These are phyloP conservation scores for Nymphaea thermarum DNA, from an alignment of 164 flowering plant genomes.

Conservation along the genomic window DNA sequence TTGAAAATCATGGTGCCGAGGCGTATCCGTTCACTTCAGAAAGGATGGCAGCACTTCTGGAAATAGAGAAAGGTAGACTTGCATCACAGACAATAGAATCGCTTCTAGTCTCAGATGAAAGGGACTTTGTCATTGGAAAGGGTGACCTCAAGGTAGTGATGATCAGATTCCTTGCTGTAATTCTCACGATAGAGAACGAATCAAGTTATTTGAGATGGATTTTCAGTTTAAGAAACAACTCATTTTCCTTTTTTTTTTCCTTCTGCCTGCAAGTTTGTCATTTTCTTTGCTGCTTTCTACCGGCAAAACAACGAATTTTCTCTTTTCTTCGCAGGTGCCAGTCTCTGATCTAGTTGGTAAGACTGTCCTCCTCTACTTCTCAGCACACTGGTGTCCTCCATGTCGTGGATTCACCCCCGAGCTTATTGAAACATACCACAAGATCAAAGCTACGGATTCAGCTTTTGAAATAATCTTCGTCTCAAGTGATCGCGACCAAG, in stretches of 20 bases:
- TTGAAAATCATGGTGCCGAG: slow-evolving; percentile 14
- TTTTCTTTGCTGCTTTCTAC: neutral
- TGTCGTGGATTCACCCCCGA: slow-evolving; percentile 55
- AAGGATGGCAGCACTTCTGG: slow-evolving; percentile 17
- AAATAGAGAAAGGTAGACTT: slow-evolving; percentile 17
- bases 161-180: neutral
- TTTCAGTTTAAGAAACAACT: neutral
- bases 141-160: slow-evolving; percentile 19
- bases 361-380: slow-evolving; percentile 50
- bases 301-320: neutral
- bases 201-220: neutral
- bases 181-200: neutral
- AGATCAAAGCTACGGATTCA: slow-evolving; percentile 39
- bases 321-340: slow-evolving; percentile 20
- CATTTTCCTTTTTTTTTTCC: too few species aligned
- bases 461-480: slow-evolving; percentile 56
- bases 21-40: slow-evolving; percentile 28
- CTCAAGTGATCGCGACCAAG: slow-evolving; percentile 44
- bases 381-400: slow-evolving; percentile 68
- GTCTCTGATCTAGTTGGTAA: slow-evolving; percentile 62
- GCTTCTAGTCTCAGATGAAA: slow-evolving; percentile 19
- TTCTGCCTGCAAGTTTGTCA: neutral
- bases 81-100: slow-evolving; percentile 25
- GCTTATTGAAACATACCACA: slow-evolving; percentile 41
- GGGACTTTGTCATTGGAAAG: slow-evolving; percentile 21